Evolutionary conservation across 2,329 filamentous ascomycete genomes (phyloP), one percentile per base, ranked within the genome.

Genomic region (Ilyonectria robusta): DNA sequence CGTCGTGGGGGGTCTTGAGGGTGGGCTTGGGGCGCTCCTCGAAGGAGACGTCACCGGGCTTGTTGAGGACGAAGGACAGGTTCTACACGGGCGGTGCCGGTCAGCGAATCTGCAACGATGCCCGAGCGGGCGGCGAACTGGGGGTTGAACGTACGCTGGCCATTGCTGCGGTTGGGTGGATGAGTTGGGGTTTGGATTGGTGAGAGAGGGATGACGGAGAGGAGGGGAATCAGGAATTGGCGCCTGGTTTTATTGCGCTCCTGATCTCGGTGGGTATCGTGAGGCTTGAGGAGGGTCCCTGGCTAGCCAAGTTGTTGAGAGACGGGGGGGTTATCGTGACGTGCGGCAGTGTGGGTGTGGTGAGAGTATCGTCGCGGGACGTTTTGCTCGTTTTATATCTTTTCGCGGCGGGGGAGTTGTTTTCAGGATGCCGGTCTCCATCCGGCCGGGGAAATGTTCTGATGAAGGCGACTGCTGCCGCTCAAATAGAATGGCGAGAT

Each of bases 21-120:
- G 87, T 81, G 48, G 94, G 94, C 62, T 94, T 82, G 9, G 93
- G 93, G 8, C 91, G 89, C 78, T 95, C 91, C 82, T 92, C 90
- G 82, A 91, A 97, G 70, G 85, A 84, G 75, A 97, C 92, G 75
- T 92, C 87, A 79, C 90, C 86, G 67, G 91, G 87, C 74, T 92
- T 92, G 82, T 95, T 90, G 75, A 97, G 92, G 79, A 97, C 85
- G 83, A 96, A 96, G 60, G 93, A 96, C 72, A 92, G 89, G 81
- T 96, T 96, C 92, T 94, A 73, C n/a, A 40, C 15, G 26, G 51
- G 35, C 9, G 44, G 40, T 26, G 13, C 7, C 21, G 7, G 68
- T 72, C 44, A 71, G 68, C 56, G 35, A 21, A 3, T 50, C 51
- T 35, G 26, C 31, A 19, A 21, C 6, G 19, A 7, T 26, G 15